A percentile compares a stretch with the other conserved stretches of the same genome.
These are phyloP conservation scores for Quercus tomentella DNA, from an alignment of 331 rosid species.

Conservation along the genomic window DNA sequence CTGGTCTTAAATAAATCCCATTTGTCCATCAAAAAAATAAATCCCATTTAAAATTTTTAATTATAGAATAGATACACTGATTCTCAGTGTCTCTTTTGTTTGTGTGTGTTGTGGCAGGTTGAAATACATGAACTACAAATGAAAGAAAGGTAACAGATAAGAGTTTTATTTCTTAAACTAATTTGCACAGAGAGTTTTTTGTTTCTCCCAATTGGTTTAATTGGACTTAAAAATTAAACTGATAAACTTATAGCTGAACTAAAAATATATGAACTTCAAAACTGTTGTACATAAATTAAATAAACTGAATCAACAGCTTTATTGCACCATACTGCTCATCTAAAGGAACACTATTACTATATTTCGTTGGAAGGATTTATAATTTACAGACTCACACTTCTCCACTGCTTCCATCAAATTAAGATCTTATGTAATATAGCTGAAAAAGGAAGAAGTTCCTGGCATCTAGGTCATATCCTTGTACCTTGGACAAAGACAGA, in stretches of 20 bases:
- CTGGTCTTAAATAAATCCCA: not conserved
- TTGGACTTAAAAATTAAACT: no score
- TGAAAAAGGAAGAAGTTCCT: not conserved
- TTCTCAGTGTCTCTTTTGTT: not conserved
- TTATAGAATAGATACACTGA: not conserved
- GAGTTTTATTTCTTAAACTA: not conserved
- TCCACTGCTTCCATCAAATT: no score
- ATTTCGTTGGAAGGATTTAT: not conserved
- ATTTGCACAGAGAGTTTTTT: not conserved
- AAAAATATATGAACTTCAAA: no score
- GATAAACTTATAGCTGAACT: no score
- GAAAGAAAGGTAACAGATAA: not conserved
- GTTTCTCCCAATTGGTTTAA: no score
- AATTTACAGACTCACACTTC: no score
- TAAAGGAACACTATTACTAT: no score
- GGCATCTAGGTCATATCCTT: not conserved
- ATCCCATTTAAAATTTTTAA: not conserved
- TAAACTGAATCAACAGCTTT: no score
- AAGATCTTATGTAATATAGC: no score
- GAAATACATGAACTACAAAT: not conserved
- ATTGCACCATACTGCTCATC: no score
- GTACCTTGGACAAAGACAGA: not conserved
- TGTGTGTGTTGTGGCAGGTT: not conserved
- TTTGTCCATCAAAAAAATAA: no score
- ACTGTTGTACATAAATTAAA: no score